Base-by-base conservation (phyloP, 352 stramenopile genomes). In the Phytophthora syringae region DNA sequence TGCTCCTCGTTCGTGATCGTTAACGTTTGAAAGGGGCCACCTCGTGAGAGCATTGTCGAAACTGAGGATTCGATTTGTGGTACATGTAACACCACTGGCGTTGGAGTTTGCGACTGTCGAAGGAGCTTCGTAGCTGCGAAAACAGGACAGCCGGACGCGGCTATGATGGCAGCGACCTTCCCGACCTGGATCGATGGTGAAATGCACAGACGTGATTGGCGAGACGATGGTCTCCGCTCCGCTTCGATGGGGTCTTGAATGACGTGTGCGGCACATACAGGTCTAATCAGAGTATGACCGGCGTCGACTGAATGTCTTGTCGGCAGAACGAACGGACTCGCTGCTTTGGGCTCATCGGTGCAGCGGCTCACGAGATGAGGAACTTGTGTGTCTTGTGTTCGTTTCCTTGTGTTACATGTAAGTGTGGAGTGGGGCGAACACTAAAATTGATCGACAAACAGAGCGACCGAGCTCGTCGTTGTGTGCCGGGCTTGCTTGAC, bases 61-160 rank as follows among this genome's bases (percentile, higher is more conserved):
- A 18, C 9, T 24, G 10, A 24, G 18, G 40, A 47, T 32, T 48
- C 28, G 45, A 27, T n/a, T 24, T 42, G 12, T 28, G n/a, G n/a
- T n/a, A n/a, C n/a, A n/a, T n/a, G n/a, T n/a, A n/a, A n/a, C n/a
- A n/a, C n/a, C n/a, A n/a, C n/a, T n/a, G n/a, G n/a, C n/a, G n/a
- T n/a, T n/a, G n/a, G 48, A 13, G 28, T 16, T 30, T n/a, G n/a
- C 45, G 37, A n/a, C n/a, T n/a, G 16, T 16, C 15, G 9, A 60
- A 27, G 30, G 37, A 27, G n/a, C 18, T 9, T 9, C 27, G 12
- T 60, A 22, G 22, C 25, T 44, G 45, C 44, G 57, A 52, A 59
- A 24, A 63, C 56, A 64, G 56, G 56, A 51, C 56, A 21, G 43
- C 9, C 27, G 50, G 47, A 49, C 49, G 34, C 45, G 57, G 57